phyloP scores from a whole-genome alignment of 768 basidiomycete species.

The Phallus indusiatus region DNA sequence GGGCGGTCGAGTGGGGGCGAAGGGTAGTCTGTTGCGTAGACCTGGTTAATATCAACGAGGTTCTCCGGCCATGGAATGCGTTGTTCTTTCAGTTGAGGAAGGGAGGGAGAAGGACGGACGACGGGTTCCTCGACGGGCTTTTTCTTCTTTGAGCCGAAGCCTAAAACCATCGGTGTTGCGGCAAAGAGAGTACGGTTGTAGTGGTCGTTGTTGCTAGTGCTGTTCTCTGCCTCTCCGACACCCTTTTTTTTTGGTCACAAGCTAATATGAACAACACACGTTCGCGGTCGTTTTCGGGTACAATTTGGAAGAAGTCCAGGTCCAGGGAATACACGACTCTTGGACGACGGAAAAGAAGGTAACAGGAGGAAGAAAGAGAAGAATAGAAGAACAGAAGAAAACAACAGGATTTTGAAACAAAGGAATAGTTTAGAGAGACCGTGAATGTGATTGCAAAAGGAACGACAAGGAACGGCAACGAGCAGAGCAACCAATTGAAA shows the following conservation, averaged over 20 bases:
- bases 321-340: constrained; percentile 13
- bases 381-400: constrained; percentile 14
- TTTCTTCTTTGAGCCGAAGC: constrained; percentile 16
- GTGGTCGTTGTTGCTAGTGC: constrained; percentile 52
- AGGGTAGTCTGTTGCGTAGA: not conserved
- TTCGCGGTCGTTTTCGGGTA: constrained; percentile 17
- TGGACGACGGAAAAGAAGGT: constrained; percentile 11
- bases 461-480: not conserved
- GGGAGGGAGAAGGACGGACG: constrained; percentile 68
- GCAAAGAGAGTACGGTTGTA: constrained; percentile 22
- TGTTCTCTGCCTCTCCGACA: constrained; percentile 6
- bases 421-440: not conserved
- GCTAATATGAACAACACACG: constrained; percentile 17
- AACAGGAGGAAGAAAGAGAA: constrained; percentile 13
- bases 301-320: constrained; percentile 20
- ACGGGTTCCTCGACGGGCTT: constrained; percentile 22
- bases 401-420: not conserved
- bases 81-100: constrained; percentile 66
- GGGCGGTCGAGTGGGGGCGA: constrained; percentile 18
- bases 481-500: not conserved
- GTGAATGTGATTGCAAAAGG: not conserved
- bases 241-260: constrained; percentile 8
- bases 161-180: constrained; percentile 12
- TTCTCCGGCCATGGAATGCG: constrained; percentile 81
- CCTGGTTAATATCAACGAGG: constrained; percentile 55